Conservation (phyloP, 345 rosid species). For the Eutrema japonicum region DNA sequence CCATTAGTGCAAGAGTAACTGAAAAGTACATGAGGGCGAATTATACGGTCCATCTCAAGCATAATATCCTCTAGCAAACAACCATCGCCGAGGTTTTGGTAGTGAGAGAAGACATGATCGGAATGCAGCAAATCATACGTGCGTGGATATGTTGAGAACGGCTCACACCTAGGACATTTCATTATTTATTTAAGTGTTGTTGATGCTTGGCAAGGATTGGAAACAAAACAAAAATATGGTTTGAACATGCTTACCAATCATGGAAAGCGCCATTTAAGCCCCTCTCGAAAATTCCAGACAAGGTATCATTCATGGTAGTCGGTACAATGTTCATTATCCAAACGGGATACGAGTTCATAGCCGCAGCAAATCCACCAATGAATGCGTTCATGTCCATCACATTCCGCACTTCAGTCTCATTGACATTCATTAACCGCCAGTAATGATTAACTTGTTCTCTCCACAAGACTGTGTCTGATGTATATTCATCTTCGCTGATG, state of each 20-base stretch:
- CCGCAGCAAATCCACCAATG: slow-evolving; percentile 79
- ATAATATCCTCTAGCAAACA: slow-evolving; percentile 79
- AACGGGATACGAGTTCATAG: slow-evolving; percentile 65
- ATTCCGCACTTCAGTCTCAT: slow-evolving; percentile 61
- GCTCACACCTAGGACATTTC: slow-evolving; percentile 68
- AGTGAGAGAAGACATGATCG: slow-evolving; percentile 64
- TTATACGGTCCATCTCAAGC: slow-evolving; percentile 91
- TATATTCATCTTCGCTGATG: slow-evolving; percentile 63
- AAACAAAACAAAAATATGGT: not conserved
- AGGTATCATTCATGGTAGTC: slow-evolving; percentile 63
- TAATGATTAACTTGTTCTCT: slow-evolving; percentile 66
- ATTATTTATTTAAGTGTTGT: not conserved
- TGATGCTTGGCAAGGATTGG: slow-evolving; percentile 9
- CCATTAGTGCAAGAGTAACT: not conserved
- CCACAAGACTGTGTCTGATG: slow-evolving; percentile 67
- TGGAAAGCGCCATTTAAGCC: slow-evolving; percentile 83
- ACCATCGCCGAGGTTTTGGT: slow-evolving; percentile 57
- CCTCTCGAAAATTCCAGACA: slow-evolving; percentile 73
- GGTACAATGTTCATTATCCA: slow-evolving; percentile 98
- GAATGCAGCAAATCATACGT: slow-evolving; percentile 87
- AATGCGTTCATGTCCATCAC: slow-evolving; percentile 92
- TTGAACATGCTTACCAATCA: slow-evolving; percentile 70
- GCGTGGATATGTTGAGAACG: slow-evolving; percentile 95
- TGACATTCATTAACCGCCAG: slow-evolving; percentile 71
- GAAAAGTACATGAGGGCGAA: slow-evolving; percentile 75